A percentile compares a stretch with the other conserved stretches of the same genome.
These are phyloP conservation scores for Botrytis deweyae DNA, from an alignment of 2,329 filamentous ascomycete genomes.

Conservation along the genomic window DNA sequence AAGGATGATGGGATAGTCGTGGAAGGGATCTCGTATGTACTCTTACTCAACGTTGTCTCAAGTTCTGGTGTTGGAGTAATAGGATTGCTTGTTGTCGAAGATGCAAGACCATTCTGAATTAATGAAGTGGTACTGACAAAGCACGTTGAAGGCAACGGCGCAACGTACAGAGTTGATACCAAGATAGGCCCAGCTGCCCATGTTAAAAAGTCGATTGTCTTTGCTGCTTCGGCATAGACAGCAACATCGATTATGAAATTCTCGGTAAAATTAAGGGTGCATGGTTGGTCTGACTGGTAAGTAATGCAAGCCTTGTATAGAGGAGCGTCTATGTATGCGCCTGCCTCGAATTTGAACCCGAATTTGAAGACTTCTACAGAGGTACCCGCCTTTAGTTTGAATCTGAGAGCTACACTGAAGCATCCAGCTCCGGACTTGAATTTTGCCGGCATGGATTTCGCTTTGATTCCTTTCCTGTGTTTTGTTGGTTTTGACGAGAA, in stretches of 20 bases:
- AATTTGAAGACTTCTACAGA: conserved; percentile 13
- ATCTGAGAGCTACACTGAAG: conserved; percentile 21
- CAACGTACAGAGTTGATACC: background rate
- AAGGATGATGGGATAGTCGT: background rate
- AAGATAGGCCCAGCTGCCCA: background rate
- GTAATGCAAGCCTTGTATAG: conserved; percentile 24
- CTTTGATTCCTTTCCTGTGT: conserved; percentile 6
- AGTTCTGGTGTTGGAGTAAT: background rate
- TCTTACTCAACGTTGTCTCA: background rate
- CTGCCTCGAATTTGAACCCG: conserved; percentile 24
- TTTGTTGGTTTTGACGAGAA: background rate
- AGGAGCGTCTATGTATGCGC: conserved; percentile 26
- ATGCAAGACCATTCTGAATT: background rate
- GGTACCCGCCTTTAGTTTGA: conserved; percentile 20
- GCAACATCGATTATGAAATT: conserved; percentile 18
- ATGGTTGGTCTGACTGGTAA: conserved; percentile 17
- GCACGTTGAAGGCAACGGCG: background rate
- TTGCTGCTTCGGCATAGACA: background rate
- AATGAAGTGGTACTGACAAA: background rate
- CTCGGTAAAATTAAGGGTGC: conserved; percentile 22
- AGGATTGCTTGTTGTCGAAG: background rate
- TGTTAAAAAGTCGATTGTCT: background rate
- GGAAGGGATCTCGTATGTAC: background rate
- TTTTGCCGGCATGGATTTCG: conserved; percentile 19
- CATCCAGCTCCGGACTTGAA: conserved; percentile 24